Conservation (phyloP, 306 rosid genomes). For the Medicago truncatula region MtrunA17r5.0-ANR NC_053047.1:2053501-2054000, state of each 20-base stretch:
- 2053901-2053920: background rate
- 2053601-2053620: conserved; percentile 60
- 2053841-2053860: conserved; percentile 18
- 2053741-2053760: conserved; percentile 69
- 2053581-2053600: conserved; percentile 64
- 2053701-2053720: conserved; percentile 84
- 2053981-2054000: background rate
- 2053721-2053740: conserved; percentile 64
- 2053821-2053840: conserved; percentile 4
- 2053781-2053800: background rate
- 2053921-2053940: conserved; percentile 9
- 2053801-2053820: background rate
- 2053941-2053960: conserved; percentile 16
- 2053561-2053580: conserved; percentile 73
- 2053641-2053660: conserved; percentile 86
- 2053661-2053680: conserved; percentile 92
- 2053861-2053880: conserved; percentile 30
- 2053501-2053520: too few relatives aligned
- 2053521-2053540: too few relatives aligned
- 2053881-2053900: background rate
- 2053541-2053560: background rate
- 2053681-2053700: conserved; percentile 89
- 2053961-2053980: background rate
- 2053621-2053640: conserved; percentile 84
- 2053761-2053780: background rate